Evolutionary conservation across 371 early-diverging fungal species (phyloP).

Genomic region (Haplosporangium sp.): DNA sequence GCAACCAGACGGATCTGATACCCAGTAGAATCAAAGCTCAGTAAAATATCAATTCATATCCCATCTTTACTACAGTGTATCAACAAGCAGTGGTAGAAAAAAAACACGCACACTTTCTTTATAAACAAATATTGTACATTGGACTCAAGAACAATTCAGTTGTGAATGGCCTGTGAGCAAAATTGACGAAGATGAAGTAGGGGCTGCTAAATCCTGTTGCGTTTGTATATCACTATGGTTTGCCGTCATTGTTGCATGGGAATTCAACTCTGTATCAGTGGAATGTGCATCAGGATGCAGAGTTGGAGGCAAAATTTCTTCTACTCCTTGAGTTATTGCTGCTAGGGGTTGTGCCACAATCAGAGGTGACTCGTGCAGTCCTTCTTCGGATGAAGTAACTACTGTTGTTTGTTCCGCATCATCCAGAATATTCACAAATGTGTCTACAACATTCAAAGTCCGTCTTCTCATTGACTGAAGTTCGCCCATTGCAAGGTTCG

Average conservation of each 20-base stretch:
- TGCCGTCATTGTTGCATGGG: neutral
- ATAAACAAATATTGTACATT: neutral
- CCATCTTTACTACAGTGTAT: neutral
- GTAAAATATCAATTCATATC: neutral
- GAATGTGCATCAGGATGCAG: neutral
- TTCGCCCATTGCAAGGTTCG: neutral
- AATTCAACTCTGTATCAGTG: neutral
- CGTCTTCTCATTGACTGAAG: neutral
- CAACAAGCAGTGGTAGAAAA: neutral
- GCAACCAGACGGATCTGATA: neutral
- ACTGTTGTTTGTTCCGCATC: neutral
- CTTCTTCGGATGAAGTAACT: neutral
- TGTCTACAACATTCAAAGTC: slow-evolving; percentile 1
- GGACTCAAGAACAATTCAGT: neutral
- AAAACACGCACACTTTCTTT: neutral
- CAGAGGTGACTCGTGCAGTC: neutral
- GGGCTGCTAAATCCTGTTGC: neutral
- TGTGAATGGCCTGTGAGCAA: neutral
- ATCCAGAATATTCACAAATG: neutral
- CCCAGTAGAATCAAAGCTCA: neutral
- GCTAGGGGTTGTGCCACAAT: neutral
- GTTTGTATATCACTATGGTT: neutral
- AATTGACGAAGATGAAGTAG: neutral
- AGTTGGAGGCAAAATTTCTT: neutral
- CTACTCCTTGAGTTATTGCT: neutral